Base-by-base conservation (phyloP, 73 alveolate species). In the Uronychia binucleata region DNA sequence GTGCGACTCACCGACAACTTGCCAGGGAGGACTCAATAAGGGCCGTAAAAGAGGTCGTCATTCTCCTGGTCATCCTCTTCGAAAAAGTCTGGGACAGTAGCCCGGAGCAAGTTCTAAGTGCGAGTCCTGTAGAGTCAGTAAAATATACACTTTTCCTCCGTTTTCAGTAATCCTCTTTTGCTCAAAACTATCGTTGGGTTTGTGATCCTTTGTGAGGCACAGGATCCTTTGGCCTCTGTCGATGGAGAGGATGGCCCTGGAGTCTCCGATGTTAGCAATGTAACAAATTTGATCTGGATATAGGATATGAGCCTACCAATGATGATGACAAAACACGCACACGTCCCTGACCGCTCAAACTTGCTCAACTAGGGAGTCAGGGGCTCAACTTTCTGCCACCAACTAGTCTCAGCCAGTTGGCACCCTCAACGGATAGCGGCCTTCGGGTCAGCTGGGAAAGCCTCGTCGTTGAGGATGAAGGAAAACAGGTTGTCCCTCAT, bases 21-120 rank as follows among this genome's bases (percentile, higher is more conserved):
- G 19, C 97, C 97, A 0, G 97, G 97, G 59, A 90, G 57, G 26
- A 93, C 97, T 84, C 97, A 86, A 77, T 81, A 82, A 25, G 97
- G 97, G 0, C 97, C 97, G 28, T 81, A 33, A 33, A 85, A 75
- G 14, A 46, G 19, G 19, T 19, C 67, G 19, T 46, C 67, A 46
- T 46, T 19, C 5, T 46, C 67, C 19, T 46, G n/a, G 5, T 46
- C 67, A 19, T 46, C 67, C 5, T 46, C 19, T 46, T 46, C 67
- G 19, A 11, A 5, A 46, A 46, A 46, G 19, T 46, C 67, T 46
- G 67, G 67, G 19, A 46, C 67, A 46, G 5, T 46, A 19, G 67
- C 5, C 19, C 67, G 5, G 19, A 46, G n/a, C 67, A 46, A 46
- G 19, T 46, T 46, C 19, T 46, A 46, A 11, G 67, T 46, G n/a